phyloP scores from a whole-genome alignment of 2,329 filamentous ascomycete genomes.

The Huntiella omanensis region DNA sequence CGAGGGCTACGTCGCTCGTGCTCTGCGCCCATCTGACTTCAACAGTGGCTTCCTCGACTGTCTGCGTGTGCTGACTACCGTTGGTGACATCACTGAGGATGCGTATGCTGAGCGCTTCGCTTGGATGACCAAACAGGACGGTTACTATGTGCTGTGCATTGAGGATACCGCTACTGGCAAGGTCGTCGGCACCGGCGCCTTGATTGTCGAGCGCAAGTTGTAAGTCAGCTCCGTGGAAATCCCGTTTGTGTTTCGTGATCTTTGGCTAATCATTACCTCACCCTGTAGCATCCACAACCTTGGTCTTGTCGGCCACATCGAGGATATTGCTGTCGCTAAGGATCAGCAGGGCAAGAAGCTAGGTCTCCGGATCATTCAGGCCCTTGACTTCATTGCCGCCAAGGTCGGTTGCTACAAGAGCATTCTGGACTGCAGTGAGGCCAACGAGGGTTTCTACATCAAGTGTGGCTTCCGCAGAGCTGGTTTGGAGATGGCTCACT shows the following conservation, averaged over 20 bases:
- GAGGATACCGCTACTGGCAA: slow-evolving; percentile 43
- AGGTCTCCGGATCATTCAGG: slow-evolving; percentile 80
- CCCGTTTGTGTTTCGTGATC: background rate
- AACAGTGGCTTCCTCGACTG: slow-evolving; percentile 74
- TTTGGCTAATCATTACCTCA: too few relatives aligned
- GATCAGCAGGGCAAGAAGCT: slow-evolving; percentile 97
- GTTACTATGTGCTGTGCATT: slow-evolving; percentile 76
- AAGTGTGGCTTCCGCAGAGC: slow-evolving; percentile 92
- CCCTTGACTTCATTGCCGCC: slow-evolving; percentile 72
- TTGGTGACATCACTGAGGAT: slow-evolving; percentile 64
- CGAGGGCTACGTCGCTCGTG: slow-evolving; percentile 63
- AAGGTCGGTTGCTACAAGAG: slow-evolving; percentile 91
- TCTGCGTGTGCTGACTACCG: slow-evolving; percentile 75
- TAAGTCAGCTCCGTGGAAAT: slow-evolving; percentile 24
- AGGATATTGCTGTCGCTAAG: slow-evolving; percentile 89
- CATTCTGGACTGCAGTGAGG: slow-evolving; percentile 89
- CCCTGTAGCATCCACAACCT: slow-evolving; percentile 52
- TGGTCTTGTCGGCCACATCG: slow-evolving; percentile 80
- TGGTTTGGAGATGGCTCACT: slow-evolving; percentile 92
- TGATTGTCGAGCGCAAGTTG: slow-evolving; percentile 92
- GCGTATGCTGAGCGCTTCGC: slow-evolving; percentile 66
- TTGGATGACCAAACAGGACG: slow-evolving; percentile 55
- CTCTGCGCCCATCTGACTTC: slow-evolving; percentile 63
- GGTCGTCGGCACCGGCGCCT: slow-evolving; percentile 76
- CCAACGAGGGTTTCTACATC: slow-evolving; percentile 93